Base-by-base conservation (phyloP, 805 yeast species). In the Cyberlindnera xylosilytica region DNA sequence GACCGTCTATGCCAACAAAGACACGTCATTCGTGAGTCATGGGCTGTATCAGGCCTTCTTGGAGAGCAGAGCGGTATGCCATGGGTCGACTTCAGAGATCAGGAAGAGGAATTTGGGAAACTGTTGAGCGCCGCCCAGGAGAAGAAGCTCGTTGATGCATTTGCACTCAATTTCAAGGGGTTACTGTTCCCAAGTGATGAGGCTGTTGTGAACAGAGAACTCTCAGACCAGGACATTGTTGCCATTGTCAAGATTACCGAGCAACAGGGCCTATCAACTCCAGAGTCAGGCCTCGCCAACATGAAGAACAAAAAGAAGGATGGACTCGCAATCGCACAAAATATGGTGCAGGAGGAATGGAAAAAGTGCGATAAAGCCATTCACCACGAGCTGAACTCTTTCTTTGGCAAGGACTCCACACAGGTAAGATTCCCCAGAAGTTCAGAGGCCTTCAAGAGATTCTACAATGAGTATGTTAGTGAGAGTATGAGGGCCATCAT, bases 151-250 rank as follows among this genome's bases (percentile, higher is more conserved):
- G 37, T 29, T 42, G 35, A 44, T 39, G 28, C 30, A 13, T 31
- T 10, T 44, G 40, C 26, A 40, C 49, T 23, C 24, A 49, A 18
- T 13, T 33, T 67, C 12, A 64, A 65, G 33, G 53, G 60, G 16
- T 41, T 66, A 15, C 34, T 69, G 22, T 66, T 67, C 42, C 73
- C 73, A 1, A 39, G 44, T 2, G 69, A 66, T 41, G 73, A 69
- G 42, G 51, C 44, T 11, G 60, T 68, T 6, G 29, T 38, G 11
- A 65, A 66, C 41, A 51, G 42, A n/a, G 61, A 57, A 31, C 39
- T 61, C n/a, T 46, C 58, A 1, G 69, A 67, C 33, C 51, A 49
- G n/a, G 72, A 67, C 27, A 63, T 68, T 20, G 59, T 54, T 8
- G 44, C 51, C 3, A 18, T 44, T 4, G 42, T 48, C 4, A 50